A percentile compares a stretch with the other conserved stretches of the same genome.
phyloP scores from a whole-genome alignment of 2,329 filamentous ascomycete species.

The Fonsecaea multimorphosa region DNA sequence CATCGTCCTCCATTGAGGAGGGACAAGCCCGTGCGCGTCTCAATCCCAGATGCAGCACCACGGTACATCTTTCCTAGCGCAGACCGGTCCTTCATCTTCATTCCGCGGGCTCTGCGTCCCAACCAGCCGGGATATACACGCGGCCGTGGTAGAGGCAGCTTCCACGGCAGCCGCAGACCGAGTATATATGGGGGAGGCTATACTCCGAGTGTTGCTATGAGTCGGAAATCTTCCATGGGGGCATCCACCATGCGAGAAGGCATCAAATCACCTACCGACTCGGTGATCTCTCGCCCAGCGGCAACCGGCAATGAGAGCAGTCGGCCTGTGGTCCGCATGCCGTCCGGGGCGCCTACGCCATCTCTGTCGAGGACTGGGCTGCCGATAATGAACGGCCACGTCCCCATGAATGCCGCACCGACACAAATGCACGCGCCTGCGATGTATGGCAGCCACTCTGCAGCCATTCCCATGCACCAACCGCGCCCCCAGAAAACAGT shows the following conservation, averaged over 20 bases:
- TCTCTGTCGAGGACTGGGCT: slow-evolving; percentile 25
- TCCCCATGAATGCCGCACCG: slow-evolving; percentile 50
- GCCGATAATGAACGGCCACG: slow-evolving; percentile 27
- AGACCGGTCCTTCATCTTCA: slow-evolving; percentile 97
- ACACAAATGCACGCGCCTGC: slow-evolving; percentile 50
- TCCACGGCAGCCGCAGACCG: slow-evolving; percentile 75
- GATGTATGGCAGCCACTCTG: slow-evolving; percentile 66
- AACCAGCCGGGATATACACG: slow-evolving; percentile 80
- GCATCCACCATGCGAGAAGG: slow-evolving; percentile 65
- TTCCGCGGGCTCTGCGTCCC: slow-evolving; percentile 87
- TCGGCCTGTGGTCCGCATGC: slow-evolving; percentile 79
- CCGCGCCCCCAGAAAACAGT: slow-evolving; percentile 93
- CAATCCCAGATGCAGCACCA: slow-evolving; percentile 74
- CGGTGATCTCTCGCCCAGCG: slow-evolving; percentile 72
- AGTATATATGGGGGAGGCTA: slow-evolving; percentile 87
- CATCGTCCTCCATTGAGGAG: slow-evolving; percentile 91
- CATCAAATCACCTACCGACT: slow-evolving; percentile 80
- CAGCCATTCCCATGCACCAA: slow-evolving; percentile 81
- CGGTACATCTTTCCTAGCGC: slow-evolving; percentile 89
- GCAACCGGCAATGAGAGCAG: slow-evolving; percentile 63
- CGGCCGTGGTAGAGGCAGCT: slow-evolving; percentile 73
- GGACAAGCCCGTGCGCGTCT: slow-evolving; percentile 95
- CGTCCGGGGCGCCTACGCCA: slow-evolving; percentile 60
- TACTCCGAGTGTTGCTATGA: slow-evolving; percentile 85
- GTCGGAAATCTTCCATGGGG: slow-evolving; percentile 80